Evolutionary conservation across 345 rosid genomes (phyloP).

Genomic region (Populus pruinosa): DNA sequence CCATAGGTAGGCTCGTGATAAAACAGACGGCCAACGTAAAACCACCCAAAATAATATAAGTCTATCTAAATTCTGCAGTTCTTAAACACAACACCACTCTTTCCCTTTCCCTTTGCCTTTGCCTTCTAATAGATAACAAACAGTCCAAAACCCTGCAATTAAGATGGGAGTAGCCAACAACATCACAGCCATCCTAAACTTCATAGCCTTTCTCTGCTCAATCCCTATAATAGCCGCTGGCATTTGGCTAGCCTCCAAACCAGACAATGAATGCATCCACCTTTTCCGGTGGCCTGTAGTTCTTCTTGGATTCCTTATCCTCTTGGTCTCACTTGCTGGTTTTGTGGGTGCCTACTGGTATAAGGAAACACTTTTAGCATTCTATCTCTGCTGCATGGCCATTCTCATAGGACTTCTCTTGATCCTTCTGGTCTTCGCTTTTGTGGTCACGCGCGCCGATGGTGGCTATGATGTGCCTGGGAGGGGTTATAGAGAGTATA

Average conservation of each 20-base stretch:
- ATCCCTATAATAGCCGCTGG: conserved; percentile 85
- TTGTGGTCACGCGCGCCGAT: conserved; percentile 70
- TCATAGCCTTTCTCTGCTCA: conserved; percentile 77
- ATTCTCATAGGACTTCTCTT: conserved; percentile 68
- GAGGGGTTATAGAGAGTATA: conserved; percentile 58
- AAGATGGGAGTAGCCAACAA: conserved; percentile 84
- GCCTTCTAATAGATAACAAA: not conserved
- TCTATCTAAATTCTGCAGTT: too few species aligned
- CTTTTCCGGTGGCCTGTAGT: conserved; percentile 82
- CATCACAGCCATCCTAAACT: conserved; percentile 78
- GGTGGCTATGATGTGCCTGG: conserved; percentile 70
- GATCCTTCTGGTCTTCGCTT: conserved; percentile 66
- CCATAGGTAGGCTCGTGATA: too few species aligned
- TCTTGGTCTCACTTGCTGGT: conserved; percentile 77
- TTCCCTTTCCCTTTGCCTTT: too few species aligned
- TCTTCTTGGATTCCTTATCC: conserved; percentile 70
- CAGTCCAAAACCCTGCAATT: not conserved
- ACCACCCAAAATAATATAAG: too few species aligned
- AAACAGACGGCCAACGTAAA: too few species aligned
- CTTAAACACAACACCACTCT: too few species aligned
- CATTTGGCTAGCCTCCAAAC: conserved; percentile 80
- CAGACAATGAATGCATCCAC: conserved; percentile 77
- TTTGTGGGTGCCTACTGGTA: conserved; percentile 87
- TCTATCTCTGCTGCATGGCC: conserved; percentile 89
- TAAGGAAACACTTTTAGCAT: conserved; percentile 73